Percentiles rank a stretch among this genome's conserved stretches.
These are phyloP conservation scores for Penicillium subrubescens DNA, from an alignment of 495 filamentous ascomycete genomes.

Conservation along the genomic window DNA sequence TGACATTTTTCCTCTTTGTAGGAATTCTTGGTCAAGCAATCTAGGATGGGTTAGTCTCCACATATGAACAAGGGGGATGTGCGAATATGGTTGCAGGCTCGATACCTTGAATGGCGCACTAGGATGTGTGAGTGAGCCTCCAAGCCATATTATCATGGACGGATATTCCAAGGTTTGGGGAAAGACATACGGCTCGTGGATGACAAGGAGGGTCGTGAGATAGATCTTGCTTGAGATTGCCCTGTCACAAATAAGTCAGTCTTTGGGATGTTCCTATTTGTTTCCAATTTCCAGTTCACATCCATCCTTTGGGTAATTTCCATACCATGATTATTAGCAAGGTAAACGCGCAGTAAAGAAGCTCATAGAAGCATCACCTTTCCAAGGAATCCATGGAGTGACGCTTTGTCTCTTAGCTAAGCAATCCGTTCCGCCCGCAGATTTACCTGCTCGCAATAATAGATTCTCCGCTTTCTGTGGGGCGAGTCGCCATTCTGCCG, in stretches of 20 bases:
- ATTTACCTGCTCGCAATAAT: slow-evolving; percentile 38
- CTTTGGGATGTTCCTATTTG: background rate
- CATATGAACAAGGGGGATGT: background rate
- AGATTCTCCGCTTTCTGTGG: slow-evolving; percentile 44
- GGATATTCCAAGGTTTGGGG: background rate
- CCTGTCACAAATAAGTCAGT: slow-evolving; percentile 28
- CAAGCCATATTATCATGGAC: background rate
- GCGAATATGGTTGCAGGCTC: background rate
- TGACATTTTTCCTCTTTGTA: slow-evolving; percentile 87
- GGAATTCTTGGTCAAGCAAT: slow-evolving; percentile 81
- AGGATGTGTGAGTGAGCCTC: slow-evolving; percentile 9
- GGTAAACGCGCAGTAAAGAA: slow-evolving; percentile 9
- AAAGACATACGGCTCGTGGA: slow-evolving; percentile 73
- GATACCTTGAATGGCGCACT: slow-evolving; percentile 90
- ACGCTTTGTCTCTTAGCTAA: slow-evolving; percentile 2
- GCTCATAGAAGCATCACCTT: slow-evolving; percentile 4
- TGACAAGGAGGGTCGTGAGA: slow-evolving; percentile 80
- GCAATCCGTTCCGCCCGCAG: background rate
- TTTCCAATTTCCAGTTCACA: background rate
- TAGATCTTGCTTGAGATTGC: slow-evolving; percentile 67
- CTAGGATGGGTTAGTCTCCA: slow-evolving; percentile 44
- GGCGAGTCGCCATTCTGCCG: slow-evolving; percentile 30
- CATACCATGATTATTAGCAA: slow-evolving; percentile 49
- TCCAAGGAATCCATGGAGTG: background rate
- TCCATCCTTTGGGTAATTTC: background rate